Evolutionary conservation across 2,329 filamentous ascomycete species (phyloP).

Genomic region (Penicillium sp.): DNA sequence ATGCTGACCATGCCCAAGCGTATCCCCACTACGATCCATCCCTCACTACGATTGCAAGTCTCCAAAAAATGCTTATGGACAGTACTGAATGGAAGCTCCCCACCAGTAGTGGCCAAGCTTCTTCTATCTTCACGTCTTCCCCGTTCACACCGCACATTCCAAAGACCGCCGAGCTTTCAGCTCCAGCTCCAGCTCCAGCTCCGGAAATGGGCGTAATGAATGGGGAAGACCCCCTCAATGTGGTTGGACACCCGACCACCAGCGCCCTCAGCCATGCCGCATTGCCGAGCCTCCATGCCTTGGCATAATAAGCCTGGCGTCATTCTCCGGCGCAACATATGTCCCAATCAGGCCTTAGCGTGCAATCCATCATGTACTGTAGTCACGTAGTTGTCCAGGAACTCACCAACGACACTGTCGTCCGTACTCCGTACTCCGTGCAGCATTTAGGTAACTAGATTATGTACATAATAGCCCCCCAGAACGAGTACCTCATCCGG

Average conservation of each 20-base stretch:
- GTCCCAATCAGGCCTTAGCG: not conserved
- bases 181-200: not conserved
- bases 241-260: not conserved
- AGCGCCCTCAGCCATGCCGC: too few relatives aligned
- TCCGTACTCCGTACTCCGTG: not conserved
- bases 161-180: not conserved
- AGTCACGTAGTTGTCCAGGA: not conserved
- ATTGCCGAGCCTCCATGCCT: conserved; percentile 4
- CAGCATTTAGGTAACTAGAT: not conserved
- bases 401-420: too few relatives aligned
- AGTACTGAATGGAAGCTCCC: too few relatives aligned
- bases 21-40: not conserved
- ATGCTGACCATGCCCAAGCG: not conserved
- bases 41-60: too few relatives aligned
- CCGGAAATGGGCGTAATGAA: not conserved
- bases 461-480: not conserved
- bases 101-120: not conserved
- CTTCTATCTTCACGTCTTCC: too few relatives aligned
- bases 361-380: not conserved
- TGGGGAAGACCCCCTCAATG: not conserved
- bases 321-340: not conserved
- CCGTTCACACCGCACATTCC: not conserved
- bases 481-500: not conserved
- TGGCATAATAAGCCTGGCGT: not conserved
- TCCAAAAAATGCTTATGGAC: too few relatives aligned